A percentile compares a stretch with the other conserved stretches of the same genome.
phyloP scores from a whole-genome alignment of 148 eudicot genomes.

The Rhododendron ovatum region DNA sequence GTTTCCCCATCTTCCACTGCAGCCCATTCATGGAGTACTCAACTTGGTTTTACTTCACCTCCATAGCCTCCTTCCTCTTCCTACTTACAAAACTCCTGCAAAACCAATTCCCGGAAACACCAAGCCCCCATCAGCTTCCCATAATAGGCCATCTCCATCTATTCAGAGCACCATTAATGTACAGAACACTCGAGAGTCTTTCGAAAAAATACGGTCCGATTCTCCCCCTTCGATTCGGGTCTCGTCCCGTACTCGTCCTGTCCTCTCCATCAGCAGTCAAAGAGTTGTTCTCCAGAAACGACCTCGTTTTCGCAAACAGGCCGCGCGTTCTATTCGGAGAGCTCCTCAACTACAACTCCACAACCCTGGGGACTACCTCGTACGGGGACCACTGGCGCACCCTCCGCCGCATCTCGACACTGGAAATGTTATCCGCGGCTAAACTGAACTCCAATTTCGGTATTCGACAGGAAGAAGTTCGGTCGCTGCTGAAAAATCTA shows the following conservation, averaged over 20 bases:
- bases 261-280: slow-evolving; percentile 14
- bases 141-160: slow-evolving; percentile 20
- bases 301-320: slow-evolving; percentile 12
- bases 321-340: not conserved
- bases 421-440: not conserved
- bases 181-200: not conserved
- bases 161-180: not conserved
- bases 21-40: not conserved
- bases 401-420: not conserved
- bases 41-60: not conserved
- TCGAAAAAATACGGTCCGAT: not conserved
- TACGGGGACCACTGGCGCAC: slow-evolving; percentile 18
- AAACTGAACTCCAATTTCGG: not conserved
- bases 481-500: slow-evolving; percentile 14
- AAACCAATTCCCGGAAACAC: not conserved
- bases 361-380: not conserved
- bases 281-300: slow-evolving; percentile 12
- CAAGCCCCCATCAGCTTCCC: slow-evolving; percentile 7
- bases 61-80: not conserved
- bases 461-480: slow-evolving; percentile 30
- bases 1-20: not conserved
- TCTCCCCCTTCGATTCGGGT: not conserved
- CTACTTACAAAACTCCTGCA: not conserved
- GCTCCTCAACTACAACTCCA: slow-evolving; percentile 6
- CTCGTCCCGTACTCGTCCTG: not conserved